Conservation (phyloP, 2,329 filamentous ascomycete species). For the Talaromyces verruculosus region DNA sequence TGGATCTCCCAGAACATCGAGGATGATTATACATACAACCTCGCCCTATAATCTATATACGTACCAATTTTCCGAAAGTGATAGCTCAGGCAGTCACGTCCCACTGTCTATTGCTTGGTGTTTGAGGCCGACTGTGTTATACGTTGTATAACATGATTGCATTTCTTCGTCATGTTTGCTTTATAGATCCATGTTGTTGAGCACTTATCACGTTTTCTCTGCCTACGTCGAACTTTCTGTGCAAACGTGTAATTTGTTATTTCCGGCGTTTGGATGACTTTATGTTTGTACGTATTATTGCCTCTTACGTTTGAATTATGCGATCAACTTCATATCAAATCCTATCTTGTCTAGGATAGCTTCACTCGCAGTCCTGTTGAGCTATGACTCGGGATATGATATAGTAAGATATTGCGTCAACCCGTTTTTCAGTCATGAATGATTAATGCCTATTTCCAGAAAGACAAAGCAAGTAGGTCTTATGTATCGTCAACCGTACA, state of each 20-base stretch:
- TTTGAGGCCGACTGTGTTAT: not conserved
- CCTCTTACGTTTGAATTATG: not conserved
- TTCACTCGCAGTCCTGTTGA: not conserved
- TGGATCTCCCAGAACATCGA: conserved; percentile 73
- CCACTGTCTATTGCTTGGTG: not conserved
- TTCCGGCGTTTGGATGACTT: conserved; percentile 1
- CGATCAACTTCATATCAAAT: not conserved
- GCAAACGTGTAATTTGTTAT: not conserved
- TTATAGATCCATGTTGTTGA: conserved; percentile 6
- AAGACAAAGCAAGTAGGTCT: not conserved
- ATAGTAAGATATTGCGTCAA: not conserved
- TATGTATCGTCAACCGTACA: not conserved
- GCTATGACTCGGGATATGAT: not conserved
- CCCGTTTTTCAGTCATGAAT: not conserved
- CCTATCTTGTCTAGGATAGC: not conserved
- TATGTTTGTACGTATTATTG: conserved; percentile 1
- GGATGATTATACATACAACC: conserved; percentile 69
- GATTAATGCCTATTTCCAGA: not conserved
- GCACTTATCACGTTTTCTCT: not conserved
- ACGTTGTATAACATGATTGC: not conserved
- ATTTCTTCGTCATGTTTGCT: not conserved
- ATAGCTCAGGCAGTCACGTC: not conserved
- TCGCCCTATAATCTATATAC: conserved; percentile 54
- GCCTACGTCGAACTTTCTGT: not conserved
- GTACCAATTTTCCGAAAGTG: not conserved